Evolutionary conservation across 2,329 filamentous ascomycete genomes (phyloP).

Genomic region (Ceratocystis papillata): DNA sequence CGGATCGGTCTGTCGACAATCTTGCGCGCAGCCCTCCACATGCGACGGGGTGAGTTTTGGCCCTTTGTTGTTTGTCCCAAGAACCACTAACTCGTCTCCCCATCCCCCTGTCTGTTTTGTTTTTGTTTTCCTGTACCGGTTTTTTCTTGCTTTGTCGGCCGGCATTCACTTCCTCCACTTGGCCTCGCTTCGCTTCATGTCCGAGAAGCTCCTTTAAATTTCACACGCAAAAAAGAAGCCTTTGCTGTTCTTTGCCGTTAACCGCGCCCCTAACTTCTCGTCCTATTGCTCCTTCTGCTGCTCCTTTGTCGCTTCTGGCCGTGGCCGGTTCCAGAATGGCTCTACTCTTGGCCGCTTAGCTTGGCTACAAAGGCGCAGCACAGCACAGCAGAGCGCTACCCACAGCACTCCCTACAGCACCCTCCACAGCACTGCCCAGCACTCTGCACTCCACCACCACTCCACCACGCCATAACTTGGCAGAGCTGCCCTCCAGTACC

Average conservation of each 20-base stretch:
- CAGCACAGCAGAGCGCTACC: not conserved
- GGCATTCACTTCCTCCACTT: too few species aligned
- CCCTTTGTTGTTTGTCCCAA: slow-evolving; percentile 7
- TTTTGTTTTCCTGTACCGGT: slow-evolving; percentile 11
- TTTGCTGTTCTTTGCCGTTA: not conserved
- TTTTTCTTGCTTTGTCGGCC: not conserved
- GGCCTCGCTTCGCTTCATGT: not conserved
- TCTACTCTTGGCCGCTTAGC: not conserved
- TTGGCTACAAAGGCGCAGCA: slow-evolving; percentile 4
- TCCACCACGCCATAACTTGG: not conserved
- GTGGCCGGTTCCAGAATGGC: slow-evolving; percentile 16
- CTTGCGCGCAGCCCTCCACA: slow-evolving; percentile 57
- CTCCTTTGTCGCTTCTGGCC: slow-evolving; percentile 15
- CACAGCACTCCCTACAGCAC: too few species aligned
- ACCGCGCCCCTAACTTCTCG: not conserved
- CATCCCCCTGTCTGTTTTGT: slow-evolving; percentile 22
- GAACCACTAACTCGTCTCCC: not conserved
- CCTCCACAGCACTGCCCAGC: too few species aligned
- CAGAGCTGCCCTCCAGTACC: not conserved
- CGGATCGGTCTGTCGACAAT: slow-evolving; percentile 67
- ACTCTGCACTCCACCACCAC: too few species aligned
- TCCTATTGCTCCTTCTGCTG: not conserved
- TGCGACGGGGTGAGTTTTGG: slow-evolving; percentile 52
- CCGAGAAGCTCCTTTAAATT: not conserved
- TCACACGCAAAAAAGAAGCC: not conserved